These are phyloP conservation scores for Mucor circinelloides DNA, from an alignment of 371 early-diverging fungal species.

Conservation along the genomic window DNA sequence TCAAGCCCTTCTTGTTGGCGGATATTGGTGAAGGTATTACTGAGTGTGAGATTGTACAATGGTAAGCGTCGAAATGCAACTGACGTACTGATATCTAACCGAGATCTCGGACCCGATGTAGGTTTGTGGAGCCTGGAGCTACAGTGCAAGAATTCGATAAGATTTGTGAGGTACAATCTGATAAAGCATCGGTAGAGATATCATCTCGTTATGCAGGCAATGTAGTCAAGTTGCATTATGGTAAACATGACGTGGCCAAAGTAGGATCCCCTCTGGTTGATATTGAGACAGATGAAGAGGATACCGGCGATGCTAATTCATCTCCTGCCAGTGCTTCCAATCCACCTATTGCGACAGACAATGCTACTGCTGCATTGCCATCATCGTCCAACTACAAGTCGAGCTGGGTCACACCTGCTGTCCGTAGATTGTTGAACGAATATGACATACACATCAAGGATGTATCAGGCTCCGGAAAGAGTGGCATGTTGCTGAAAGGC, in stretches of 20 bases:
- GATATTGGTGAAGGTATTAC: slow-evolving; percentile 99
- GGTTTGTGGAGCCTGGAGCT: slow-evolving; percentile 92
- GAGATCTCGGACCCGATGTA: slow-evolving; percentile 20
- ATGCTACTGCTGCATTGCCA: neutral
- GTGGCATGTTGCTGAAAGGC: slow-evolving; percentile 13
- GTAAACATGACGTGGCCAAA: slow-evolving; percentile 85
- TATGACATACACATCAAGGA: slow-evolving; percentile 64
- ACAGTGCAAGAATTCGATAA: slow-evolving; percentile 88
- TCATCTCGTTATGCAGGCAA: slow-evolving; percentile 92
- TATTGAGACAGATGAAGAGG: slow-evolving; percentile 74
- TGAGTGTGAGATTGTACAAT: slow-evolving; percentile 95
- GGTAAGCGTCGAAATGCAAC: slow-evolving; percentile 57
- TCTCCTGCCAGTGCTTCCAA: neutral
- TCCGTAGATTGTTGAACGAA: slow-evolving; percentile 83
- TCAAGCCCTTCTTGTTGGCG: slow-evolving; percentile 87
- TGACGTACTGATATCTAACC: neutral
- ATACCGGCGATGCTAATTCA: neutral
- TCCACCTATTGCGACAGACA: neutral
- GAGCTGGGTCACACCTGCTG: slow-evolving; percentile 80
- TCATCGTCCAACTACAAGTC: neutral
- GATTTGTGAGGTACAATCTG: slow-evolving; percentile 97
- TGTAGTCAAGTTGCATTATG: slow-evolving; percentile 78
- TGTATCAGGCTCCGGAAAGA: slow-evolving; percentile 44
- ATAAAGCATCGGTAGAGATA: slow-evolving; percentile 98
- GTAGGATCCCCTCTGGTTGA: slow-evolving; percentile 95